A percentile compares a stretch with the other conserved stretches of the same genome.
phyloP scores from a whole-genome alignment of 768 basidiomycete genomes.

The Mrakia blollopis region DNA sequence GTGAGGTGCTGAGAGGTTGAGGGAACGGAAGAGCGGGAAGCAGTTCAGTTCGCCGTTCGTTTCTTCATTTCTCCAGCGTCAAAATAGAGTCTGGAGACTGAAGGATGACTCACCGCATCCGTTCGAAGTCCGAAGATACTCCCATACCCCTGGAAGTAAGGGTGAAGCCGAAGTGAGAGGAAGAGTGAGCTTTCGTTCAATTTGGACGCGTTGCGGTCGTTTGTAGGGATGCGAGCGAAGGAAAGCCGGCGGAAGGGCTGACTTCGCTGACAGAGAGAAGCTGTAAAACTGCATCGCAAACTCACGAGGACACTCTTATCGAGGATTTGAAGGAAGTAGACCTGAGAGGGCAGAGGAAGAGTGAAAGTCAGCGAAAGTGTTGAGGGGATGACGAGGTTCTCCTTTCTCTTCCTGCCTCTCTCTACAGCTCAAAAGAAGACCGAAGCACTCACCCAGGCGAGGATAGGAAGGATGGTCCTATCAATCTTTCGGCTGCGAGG shows the following conservation, averaged over 20 bases:
- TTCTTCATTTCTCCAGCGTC: too few species aligned
- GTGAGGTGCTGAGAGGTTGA: background rate
- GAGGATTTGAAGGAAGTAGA: conserved; percentile 42
- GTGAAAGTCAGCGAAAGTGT: too few species aligned
- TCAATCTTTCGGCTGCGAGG: conserved; percentile 28
- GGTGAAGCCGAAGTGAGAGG: background rate
- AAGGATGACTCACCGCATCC: conserved; percentile 27
- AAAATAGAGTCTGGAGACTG: too few species aligned
- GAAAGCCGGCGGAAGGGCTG: background rate
- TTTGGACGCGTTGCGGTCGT: background rate
- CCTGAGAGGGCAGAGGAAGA: too few species aligned
- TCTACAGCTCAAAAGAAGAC: too few species aligned
- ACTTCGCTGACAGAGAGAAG: background rate
- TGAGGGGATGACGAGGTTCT: too few species aligned
- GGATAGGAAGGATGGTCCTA: conserved; percentile 25
- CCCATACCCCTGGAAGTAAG: conserved; percentile 13
- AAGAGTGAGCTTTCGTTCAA: background rate
- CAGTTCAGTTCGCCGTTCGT: too few species aligned
- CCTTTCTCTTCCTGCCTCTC: too few species aligned
- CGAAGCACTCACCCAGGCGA: conserved; percentile 33
- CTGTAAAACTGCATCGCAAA: background rate
- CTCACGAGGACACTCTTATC: conserved; percentile 11
- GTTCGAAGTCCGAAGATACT: conserved; percentile 37
- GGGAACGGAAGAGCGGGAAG: too few species aligned
- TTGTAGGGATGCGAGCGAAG: background rate